Percentiles rank a stretch among this genome's conserved stretches.
These are phyloP conservation scores for Nakaseomyces bracarensis DNA, from an alignment of 1,139 yeast genomes.

Conservation along the genomic window DNA sequence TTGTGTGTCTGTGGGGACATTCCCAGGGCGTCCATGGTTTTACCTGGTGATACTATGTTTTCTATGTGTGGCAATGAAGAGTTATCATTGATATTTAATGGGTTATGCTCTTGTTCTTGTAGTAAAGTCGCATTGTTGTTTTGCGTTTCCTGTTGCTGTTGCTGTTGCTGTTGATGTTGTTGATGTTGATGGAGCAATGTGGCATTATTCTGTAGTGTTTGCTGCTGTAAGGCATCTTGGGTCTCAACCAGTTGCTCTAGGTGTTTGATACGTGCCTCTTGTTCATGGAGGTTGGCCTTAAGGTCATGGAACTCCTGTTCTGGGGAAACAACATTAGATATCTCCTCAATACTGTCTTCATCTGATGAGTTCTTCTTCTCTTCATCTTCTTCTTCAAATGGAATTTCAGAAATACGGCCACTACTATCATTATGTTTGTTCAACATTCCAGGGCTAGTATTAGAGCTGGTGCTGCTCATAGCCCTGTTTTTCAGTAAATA, in stretches of 20 bases:
- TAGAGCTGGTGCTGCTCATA: constrained; percentile 12
- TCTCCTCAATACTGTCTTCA: not conserved
- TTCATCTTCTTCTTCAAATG: constrained; percentile 21
- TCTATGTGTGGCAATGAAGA: no score
- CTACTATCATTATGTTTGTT: constrained; percentile 7
- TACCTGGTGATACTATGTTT: not conserved
- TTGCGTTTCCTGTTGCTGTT: not conserved
- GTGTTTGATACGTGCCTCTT: constrained; percentile 29
- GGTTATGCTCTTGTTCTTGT: no score
- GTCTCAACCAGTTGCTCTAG: constrained; percentile 22
- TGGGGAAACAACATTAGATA: not conserved
- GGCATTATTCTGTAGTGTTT: no score
- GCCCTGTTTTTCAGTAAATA: constrained; percentile 23
- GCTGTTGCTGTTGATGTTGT: not conserved
- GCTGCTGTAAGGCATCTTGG: not conserved
- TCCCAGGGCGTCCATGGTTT: not conserved
- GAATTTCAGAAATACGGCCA: constrained; percentile 25
- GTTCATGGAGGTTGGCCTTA: constrained; percentile 28
- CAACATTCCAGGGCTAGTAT: constrained; percentile 6
- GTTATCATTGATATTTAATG: no score
- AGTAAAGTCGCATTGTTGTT: not conserved
- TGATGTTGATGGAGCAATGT: not conserved
- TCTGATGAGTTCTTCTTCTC: constrained; percentile 7
- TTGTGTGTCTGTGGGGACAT: not conserved
- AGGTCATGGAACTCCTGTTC: constrained; percentile 16